A percentile compares a stretch with the other conserved stretches of the same genome.
Evolutionary conservation across 2,329 filamentous ascomycete species (phyloP).

Genomic region (Ophiostoma sp.): DNA sequence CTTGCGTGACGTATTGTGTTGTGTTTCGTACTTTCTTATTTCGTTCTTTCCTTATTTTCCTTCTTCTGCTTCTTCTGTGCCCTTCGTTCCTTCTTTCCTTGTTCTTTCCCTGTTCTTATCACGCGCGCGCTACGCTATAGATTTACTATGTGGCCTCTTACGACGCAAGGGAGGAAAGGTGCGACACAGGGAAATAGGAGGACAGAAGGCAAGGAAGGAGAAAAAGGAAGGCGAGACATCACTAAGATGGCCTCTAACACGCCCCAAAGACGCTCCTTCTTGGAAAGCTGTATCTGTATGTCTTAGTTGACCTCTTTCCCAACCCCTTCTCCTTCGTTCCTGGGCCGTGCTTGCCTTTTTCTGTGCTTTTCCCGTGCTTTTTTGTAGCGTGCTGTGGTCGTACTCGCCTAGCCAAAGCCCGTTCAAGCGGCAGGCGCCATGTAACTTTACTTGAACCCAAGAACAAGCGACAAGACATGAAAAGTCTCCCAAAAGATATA

Average conservation of each 20-base stretch:
- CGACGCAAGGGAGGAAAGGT: slow-evolving; percentile 5
- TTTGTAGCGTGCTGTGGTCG: slow-evolving; percentile 3
- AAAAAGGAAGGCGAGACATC: background rate
- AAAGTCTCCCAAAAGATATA: background rate
- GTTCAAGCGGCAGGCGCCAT: background rate
- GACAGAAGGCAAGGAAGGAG: background rate
- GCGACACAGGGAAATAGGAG: background rate
- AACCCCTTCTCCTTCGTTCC: background rate
- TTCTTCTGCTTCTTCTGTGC: background rate
- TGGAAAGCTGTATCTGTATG: background rate
- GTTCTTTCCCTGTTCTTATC: background rate
- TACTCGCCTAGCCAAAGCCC: background rate
- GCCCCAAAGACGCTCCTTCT: background rate
- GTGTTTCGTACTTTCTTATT: background rate
- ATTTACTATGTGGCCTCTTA: slow-evolving; percentile 13
- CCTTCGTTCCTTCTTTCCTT: background rate
- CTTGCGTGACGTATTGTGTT: background rate
- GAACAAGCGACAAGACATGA: background rate
- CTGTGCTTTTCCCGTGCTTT: background rate
- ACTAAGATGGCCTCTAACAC: background rate
- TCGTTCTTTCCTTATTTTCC: background rate
- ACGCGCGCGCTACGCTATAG: background rate
- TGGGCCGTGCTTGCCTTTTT: background rate
- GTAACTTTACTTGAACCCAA: background rate
- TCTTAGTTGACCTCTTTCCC: background rate